Conservation (phyloP, 441 rosid genomes). For the Pelargonium cotyledonis region DNA sequence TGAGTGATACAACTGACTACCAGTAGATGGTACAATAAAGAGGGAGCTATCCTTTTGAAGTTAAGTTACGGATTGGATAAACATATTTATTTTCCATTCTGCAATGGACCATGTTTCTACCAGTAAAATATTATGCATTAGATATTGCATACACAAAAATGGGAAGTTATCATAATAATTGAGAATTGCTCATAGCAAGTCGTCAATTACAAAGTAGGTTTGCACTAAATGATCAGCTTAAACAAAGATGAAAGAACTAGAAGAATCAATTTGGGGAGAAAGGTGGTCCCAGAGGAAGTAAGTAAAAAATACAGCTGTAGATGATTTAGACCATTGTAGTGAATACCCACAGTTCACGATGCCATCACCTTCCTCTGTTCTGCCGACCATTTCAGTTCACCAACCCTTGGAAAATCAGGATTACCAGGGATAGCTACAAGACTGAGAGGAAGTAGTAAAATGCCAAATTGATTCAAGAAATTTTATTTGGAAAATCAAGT, state of each 20-base stretch:
- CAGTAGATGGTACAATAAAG: neutral
- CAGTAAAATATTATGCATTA: neutral
- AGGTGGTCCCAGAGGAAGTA: neutral
- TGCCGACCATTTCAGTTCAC: neutral
- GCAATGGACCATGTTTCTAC: neutral
- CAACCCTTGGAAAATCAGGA: neutral
- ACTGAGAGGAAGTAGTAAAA: neutral
- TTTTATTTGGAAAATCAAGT: neutral
- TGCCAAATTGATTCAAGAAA: neutral
- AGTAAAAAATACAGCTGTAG: neutral
- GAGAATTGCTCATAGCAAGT: neutral
- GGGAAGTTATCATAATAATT: neutral
- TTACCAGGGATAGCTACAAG: neutral
- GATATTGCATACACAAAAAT: neutral
- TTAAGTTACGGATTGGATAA: neutral
- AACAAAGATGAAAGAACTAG: neutral
- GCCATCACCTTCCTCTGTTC: too few species aligned
- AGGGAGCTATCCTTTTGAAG: neutral
- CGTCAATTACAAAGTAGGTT: neutral
- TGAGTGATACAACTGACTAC: neutral
- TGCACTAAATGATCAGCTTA: neutral
- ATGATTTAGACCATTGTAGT: neutral
- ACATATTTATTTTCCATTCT: neutral
- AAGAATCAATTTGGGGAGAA: neutral
- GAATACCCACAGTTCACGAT: neutral